Evolutionary conservation across 1,284 basidiomycete genomes (phyloP), one percentile per base, ranked within the genome.

Genomic region (Apiotrichum gamsii): DNA sequence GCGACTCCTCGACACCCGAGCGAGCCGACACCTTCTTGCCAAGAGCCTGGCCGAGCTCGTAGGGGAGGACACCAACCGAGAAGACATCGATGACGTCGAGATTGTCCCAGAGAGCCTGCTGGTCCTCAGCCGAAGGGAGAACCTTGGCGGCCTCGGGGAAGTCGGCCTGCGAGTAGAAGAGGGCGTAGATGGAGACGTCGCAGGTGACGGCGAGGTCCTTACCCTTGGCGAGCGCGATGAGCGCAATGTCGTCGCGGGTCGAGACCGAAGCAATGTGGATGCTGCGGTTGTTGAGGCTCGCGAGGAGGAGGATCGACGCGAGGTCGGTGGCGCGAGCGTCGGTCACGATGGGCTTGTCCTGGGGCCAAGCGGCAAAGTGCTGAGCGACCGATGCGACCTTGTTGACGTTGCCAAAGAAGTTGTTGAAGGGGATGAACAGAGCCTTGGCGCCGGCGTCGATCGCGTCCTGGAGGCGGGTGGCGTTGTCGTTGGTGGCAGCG

Each of bases 181-280:
- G 77, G 10, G 89, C 81, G 72, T 90, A 97, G 42, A 97, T 80
- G 9, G 91, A 83, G 29, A 96, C 90, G 62, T 99, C 95, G 69
- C 94, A 97, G 3, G 93, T 97, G 49, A 97, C 94, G 64, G 88
- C 85, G 59, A 98, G 80, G 23, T 86, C 79, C 76, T 94, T 95
- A 45, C 85, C 84, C 75, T 98, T 99, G 78, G 89, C 90, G 42
- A 99, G 78, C 6, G 86, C 84, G 67, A 99, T 97, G 50, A 99
- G 75, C 32, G 86, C 76, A 46, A 99, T 78, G 69, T 98, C 95
- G 52, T 93, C 91, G 60, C 82, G 79, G 53, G 79, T 85, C 57
- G 84, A 83, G 30, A 98, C 89, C 61, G 94, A 87, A n/a, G 90
- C 91, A 54, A 98, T 82, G 72, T 99, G 94, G 25, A 98, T 82